phyloP scores from a whole-genome alignment of 768 basidiomycete genomes.

The Suillus subalutaceus region DNA sequence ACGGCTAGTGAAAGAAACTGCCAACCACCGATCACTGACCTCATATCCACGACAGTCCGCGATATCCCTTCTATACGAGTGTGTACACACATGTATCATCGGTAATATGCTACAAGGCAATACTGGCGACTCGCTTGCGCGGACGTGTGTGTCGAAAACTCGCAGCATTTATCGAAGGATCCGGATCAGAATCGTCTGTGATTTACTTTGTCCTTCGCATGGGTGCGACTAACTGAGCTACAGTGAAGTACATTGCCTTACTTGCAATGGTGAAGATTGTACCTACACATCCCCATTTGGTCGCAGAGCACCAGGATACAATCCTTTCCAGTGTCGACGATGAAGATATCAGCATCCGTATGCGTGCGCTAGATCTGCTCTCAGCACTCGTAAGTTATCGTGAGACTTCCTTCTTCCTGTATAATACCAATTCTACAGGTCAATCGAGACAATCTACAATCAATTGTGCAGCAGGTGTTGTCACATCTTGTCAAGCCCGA shows the following conservation, averaged over 20 bases:
- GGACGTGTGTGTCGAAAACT: slow-evolving; percentile 92
- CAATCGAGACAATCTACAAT: slow-evolving; percentile 80
- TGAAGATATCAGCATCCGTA: slow-evolving; percentile 92
- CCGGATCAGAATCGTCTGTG: slow-evolving; percentile 92
- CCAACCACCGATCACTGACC: slow-evolving; percentile 91
- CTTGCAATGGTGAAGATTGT: slow-evolving; percentile 96
- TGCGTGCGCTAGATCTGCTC: slow-evolving; percentile 93
- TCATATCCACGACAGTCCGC: slow-evolving; percentile 96
- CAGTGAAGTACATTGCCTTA: slow-evolving; percentile 97
- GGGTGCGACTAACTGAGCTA: slow-evolving; percentile 1
- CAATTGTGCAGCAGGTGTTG: slow-evolving; percentile 87
- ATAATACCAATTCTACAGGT: slow-evolving; percentile 52
- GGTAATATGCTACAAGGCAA: slow-evolving; percentile 90
- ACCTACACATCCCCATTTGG: slow-evolving; percentile 85
- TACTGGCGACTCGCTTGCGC: slow-evolving; percentile 78
- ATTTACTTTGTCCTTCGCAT: slow-evolving; percentile 2
- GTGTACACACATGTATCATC: slow-evolving; percentile 96
- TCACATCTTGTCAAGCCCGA: slow-evolving; percentile 78
- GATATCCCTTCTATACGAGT: slow-evolving; percentile 95
- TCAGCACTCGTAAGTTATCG: slow-evolving; percentile 78
- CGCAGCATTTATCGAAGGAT: slow-evolving; percentile 88
- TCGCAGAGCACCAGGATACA: slow-evolving; percentile 90
- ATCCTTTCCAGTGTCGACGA: slow-evolving; percentile 91
- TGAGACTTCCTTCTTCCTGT: not conserved
- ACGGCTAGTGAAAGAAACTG: slow-evolving; percentile 90